These are phyloP conservation scores for Trametes coccinea DNA, from an alignment of 768 basidiomycete genomes.

Conservation along the genomic window DNA sequence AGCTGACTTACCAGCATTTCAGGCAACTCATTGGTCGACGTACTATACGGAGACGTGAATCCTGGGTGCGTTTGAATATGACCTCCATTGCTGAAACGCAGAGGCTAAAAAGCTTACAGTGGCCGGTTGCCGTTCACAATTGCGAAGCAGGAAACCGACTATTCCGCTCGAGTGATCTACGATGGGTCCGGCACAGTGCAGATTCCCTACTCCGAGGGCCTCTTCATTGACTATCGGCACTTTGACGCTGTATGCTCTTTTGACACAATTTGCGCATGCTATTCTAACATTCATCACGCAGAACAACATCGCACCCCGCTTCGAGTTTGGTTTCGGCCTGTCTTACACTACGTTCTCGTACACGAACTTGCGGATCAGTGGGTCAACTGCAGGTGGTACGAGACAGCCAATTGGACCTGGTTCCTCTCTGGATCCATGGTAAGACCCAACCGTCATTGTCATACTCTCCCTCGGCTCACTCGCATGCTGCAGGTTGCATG, in stretches of 20 bases:
- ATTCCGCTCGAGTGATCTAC: slow-evolving; percentile 50
- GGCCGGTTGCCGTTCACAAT: slow-evolving; percentile 53
- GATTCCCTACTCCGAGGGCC: slow-evolving; percentile 58
- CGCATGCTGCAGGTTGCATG: slow-evolving; percentile 44
- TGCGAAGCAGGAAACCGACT: slow-evolving; percentile 49
- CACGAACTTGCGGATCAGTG: slow-evolving; percentile 41
- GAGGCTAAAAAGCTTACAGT: slow-evolving; percentile 17
- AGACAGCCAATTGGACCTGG: slow-evolving; percentile 46
- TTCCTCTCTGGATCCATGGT: slow-evolving; percentile 55
- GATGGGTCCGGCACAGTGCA: slow-evolving; percentile 35
- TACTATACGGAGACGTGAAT: slow-evolving; percentile 50
- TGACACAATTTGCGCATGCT: no score
- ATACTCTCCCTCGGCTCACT: not conserved
- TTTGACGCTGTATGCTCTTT: slow-evolving; percentile 43
- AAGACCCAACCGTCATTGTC: slow-evolving; percentile 4
- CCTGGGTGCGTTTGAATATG: slow-evolving; percentile 41
- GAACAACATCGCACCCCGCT: slow-evolving; percentile 50
- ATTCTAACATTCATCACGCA: not conserved
- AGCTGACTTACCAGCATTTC: not conserved
- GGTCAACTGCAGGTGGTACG: slow-evolving; percentile 39
- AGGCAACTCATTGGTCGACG: slow-evolving; percentile 42
- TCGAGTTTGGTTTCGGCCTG: slow-evolving; percentile 72
- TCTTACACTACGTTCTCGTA: slow-evolving; percentile 75
- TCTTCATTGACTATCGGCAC: slow-evolving; percentile 60
- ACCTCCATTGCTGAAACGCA: no score